Evolutionary conservation across 805 yeast genomes (phyloP).

Genomic region (Starmerella asiatica): DNA sequence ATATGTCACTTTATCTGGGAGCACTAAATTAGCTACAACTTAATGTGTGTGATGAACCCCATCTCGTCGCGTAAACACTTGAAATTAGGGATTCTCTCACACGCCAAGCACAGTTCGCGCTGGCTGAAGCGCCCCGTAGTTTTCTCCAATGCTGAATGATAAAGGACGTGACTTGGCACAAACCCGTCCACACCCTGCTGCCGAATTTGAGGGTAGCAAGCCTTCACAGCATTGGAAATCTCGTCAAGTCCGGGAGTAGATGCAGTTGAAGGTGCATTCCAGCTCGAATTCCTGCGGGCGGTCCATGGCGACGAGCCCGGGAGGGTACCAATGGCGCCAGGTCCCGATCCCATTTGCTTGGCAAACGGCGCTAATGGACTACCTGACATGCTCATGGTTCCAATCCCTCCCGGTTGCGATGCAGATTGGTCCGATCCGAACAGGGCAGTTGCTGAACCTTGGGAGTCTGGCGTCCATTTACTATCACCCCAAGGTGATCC

Average conservation of each 20-base stretch:
- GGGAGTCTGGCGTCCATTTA: too few relatives aligned
- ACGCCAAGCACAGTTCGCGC: conserved; percentile 23
- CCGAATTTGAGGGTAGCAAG: conserved; percentile 18
- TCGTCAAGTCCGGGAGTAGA: conserved; percentile 1
- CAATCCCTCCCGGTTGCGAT: too few relatives aligned
- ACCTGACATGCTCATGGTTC: too few relatives aligned
- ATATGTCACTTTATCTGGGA: background rate
- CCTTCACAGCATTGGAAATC: conserved; percentile 20
- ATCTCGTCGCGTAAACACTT: conserved; percentile 25
- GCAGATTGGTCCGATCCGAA: too few relatives aligned
- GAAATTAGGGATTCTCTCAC: conserved; percentile 17
- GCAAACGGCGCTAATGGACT: too few relatives aligned
- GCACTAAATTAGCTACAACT: background rate
- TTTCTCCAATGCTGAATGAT: conserved; percentile 21
- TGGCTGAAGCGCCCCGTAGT: conserved; percentile 19
- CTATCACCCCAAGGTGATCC: too few relatives aligned
- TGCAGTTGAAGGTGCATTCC: background rate
- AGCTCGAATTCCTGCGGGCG: background rate
- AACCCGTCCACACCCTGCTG: conserved; percentile 26
- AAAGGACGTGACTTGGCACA: conserved; percentile 26
- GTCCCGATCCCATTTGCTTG: too few relatives aligned
- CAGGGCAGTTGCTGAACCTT: too few relatives aligned
- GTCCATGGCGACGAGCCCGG: background rate
- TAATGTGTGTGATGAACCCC: conserved; percentile 26
- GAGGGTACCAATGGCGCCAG: too few relatives aligned